Evolutionary conservation across 108 stramenopile genomes (phyloP).

Genomic region (Pseudonitzschia delicatissima): DNA sequence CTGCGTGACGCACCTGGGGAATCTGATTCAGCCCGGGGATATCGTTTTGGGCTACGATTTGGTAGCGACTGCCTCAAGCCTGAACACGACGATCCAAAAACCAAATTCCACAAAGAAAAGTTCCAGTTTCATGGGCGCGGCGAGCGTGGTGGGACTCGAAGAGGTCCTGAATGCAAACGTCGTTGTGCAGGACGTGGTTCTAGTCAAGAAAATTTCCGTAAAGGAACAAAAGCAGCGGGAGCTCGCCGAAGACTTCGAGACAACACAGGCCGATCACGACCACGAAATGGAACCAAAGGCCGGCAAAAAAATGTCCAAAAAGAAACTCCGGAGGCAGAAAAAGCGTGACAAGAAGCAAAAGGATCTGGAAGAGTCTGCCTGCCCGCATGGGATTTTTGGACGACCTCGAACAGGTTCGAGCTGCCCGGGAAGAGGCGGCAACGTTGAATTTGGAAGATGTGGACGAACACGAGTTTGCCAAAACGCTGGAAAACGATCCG

Average conservation of each 20-base stretch:
- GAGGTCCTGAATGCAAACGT: conserved; percentile 47
- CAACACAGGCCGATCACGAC: conserved; percentile 2
- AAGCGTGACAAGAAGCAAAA: conserved; percentile 70
- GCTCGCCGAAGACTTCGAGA: conserved; percentile 7
- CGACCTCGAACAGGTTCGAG: conserved; percentile 35
- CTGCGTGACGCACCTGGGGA: conserved; percentile 92
- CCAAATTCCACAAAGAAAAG: conserved; percentile 27
- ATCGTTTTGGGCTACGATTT: conserved; percentile 95
- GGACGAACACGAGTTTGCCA: conserved; percentile 34
- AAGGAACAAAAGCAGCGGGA: conserved; percentile 17
- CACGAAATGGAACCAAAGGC: conserved; percentile 10
- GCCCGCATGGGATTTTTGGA: conserved; percentile 83
- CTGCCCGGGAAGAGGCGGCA: conserved; percentile 8
- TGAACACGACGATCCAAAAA: conserved; percentile 15
- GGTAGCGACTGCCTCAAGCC: conserved; percentile 17
- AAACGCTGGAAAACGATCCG: conserved; percentile 49
- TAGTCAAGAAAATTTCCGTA: conserved; percentile 88
- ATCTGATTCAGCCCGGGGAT: conserved; percentile 92
- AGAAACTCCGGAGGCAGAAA: conserved; percentile 47
- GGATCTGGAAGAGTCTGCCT: conserved; percentile 67
- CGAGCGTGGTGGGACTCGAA: conserved; percentile 27
- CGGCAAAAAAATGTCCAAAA: conserved; percentile 46
- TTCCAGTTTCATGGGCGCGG: conserved; percentile 19
- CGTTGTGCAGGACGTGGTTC: conserved; percentile 89
- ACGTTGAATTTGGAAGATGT: conserved; percentile 19